Conservation (phyloP, 1,284 basidiomycete species). For the Ustilago xerochloae region DNA sequence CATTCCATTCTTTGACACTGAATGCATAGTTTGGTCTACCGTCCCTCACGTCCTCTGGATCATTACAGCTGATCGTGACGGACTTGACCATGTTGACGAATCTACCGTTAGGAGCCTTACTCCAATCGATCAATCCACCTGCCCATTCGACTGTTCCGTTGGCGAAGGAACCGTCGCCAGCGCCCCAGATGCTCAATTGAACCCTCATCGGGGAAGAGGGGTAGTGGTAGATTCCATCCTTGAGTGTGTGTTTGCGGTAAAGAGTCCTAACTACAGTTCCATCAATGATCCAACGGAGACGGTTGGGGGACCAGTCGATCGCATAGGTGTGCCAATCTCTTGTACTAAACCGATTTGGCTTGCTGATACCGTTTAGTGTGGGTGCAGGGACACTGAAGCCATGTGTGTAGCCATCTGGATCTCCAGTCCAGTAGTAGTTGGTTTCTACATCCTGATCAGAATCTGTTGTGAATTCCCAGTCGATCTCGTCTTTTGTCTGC, state of each 20-base stretch:
- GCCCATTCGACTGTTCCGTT: slow-evolving; percentile 50
- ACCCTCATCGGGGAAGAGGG: slow-evolving; percentile 48
- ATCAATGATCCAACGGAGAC: slow-evolving; percentile 51
- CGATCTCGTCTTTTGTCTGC: slow-evolving; percentile 46
- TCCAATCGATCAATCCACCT: slow-evolving; percentile 56
- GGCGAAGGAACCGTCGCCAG: slow-evolving; percentile 36
- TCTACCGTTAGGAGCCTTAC: slow-evolving; percentile 23
- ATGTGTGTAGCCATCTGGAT: slow-evolving; percentile 42
- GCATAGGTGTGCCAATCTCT: slow-evolving; percentile 50
- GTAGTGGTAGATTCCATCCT: slow-evolving; percentile 44
- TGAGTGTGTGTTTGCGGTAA: slow-evolving; percentile 34
- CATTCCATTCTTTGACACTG: slow-evolving; percentile 21
- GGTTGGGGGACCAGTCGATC: slow-evolving; percentile 51
- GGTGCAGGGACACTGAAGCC: slow-evolving; percentile 21
- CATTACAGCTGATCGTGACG: slow-evolving; percentile 35
- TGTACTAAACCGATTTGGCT: slow-evolving; percentile 9
- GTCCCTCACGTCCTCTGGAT: slow-evolving; percentile 31
- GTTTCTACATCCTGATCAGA: slow-evolving; percentile 32
- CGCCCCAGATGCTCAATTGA: slow-evolving; percentile 55
- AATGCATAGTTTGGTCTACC: slow-evolving; percentile 30
- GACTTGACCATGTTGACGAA: slow-evolving; percentile 44
- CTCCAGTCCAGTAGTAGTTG: slow-evolving; percentile 45
- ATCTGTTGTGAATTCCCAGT: slow-evolving; percentile 49
- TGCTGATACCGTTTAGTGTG: slow-evolving; percentile 9
- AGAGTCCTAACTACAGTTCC: slow-evolving; percentile 46